phyloP scores from a whole-genome alignment of 305 asterid species.

The Fraxinus ornus region DNA sequence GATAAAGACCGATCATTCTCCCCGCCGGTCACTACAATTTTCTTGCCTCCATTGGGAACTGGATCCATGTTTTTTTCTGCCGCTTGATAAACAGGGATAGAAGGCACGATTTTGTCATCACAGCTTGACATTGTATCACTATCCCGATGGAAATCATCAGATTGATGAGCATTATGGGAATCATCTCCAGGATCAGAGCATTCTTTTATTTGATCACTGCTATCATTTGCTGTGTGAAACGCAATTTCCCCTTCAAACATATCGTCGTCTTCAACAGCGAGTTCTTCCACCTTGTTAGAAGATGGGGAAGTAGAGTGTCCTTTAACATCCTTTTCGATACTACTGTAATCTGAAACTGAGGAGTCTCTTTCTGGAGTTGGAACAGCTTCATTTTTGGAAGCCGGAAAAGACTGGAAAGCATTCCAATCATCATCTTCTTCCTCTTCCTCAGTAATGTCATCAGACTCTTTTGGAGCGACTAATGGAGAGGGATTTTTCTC shows the following conservation, averaged over 20 bases:
- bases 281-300: slow-evolving; percentile 29
- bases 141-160: slow-evolving; percentile 11
- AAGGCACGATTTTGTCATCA: slow-evolving; percentile 15
- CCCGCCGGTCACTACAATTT: not conserved
- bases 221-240: slow-evolving; percentile 15
- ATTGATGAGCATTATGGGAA: slow-evolving; percentile 22
- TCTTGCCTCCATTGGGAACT: not conserved
- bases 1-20: slow-evolving; percentile 27
- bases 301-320: slow-evolving; percentile 34
- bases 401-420: slow-evolving; percentile 94
- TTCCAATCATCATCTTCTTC: slow-evolving; percentile 95
- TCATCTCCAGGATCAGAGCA: slow-evolving; percentile 23
- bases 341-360: slow-evolving; percentile 27
- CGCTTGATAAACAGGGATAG: slow-evolving; percentile 25
- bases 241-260: slow-evolving; percentile 32
- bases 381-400: slow-evolving; percentile 48
- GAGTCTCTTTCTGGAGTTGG: slow-evolving; percentile 39
- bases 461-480: slow-evolving; percentile 41
- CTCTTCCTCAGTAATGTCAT: slow-evolving; percentile 40
- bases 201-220: slow-evolving; percentile 32
- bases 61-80: slow-evolving; percentile 19
- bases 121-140: slow-evolving; percentile 21
- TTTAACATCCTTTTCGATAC: slow-evolving; percentile 25
- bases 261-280: slow-evolving; percentile 28
- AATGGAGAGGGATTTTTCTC: slow-evolving; percentile 39